Percentiles rank a stretch among this genome's conserved stretches.
Evolutionary conservation across 202 grass and related monocot genomes (phyloP).

Genomic region (Setaria italica): DNA sequence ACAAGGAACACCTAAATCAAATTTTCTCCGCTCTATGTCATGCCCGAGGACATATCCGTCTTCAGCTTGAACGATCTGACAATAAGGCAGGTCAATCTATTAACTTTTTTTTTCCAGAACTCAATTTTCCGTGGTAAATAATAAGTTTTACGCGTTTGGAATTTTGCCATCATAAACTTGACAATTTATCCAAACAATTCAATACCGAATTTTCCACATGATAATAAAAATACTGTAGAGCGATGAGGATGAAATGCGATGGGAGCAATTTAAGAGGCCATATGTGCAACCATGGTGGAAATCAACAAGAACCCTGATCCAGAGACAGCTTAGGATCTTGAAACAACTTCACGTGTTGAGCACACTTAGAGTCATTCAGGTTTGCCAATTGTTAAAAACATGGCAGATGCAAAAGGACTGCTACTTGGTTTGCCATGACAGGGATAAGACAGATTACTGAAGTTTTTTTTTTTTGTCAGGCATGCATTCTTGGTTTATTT

Average conservation of each 20-base stretch:
- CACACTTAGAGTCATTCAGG: conserved; percentile 34
- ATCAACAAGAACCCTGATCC: conserved; percentile 41
- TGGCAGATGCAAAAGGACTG: background rate
- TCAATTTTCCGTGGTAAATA: background rate
- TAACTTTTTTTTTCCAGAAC: background rate
- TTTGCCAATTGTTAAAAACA: conserved; percentile 17
- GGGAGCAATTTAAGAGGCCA: conserved; percentile 41
- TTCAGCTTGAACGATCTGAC: conserved; percentile 35
- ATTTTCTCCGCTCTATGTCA: conserved; percentile 10
- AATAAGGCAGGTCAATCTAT: conserved; percentile 26
- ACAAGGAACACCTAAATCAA: conserved; percentile 24
- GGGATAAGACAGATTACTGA: background rate
- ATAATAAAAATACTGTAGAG: conserved; percentile 20
- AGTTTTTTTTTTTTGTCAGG: background rate
- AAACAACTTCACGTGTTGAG: conserved; percentile 38
- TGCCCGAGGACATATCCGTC: conserved; percentile 32
- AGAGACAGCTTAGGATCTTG: conserved; percentile 38
- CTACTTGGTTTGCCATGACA: conserved; percentile 4
- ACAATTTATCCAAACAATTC: background rate
- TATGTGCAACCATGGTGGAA: conserved; percentile 42
- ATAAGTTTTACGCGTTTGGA: background rate
- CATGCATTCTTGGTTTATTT: conserved; percentile 49
- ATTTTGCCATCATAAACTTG: background rate
- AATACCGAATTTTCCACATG: background rate
- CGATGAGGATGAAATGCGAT: conserved; percentile 9